A percentile compares a stretch with the other conserved stretches of the same genome.
These are phyloP conservation scores for Scedosporium boydii DNA, from an alignment of 2,329 filamentous ascomycete genomes.

Conservation along the genomic window DNA sequence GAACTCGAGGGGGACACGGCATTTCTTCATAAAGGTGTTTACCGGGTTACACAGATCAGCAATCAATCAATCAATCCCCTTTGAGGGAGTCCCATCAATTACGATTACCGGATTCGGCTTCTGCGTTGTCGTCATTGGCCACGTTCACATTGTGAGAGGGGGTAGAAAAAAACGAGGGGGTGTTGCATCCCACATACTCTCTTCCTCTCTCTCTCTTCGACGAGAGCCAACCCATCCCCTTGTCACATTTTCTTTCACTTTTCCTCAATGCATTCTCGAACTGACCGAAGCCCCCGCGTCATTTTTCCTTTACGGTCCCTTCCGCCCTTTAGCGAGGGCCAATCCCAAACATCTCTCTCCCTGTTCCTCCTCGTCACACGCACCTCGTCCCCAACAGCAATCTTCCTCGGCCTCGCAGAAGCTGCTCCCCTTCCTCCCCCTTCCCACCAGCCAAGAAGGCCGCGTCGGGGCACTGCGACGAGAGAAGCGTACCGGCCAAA, in stretches of 20 bases:
- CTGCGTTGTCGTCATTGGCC: neutral
- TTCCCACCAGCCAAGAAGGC: neutral
- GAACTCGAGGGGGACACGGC: neutral
- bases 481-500: constrained; percentile 68
- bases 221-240: neutral
- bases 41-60: neutral
- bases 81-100: neutral
- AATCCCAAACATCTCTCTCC: constrained; percentile 45
- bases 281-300: neutral
- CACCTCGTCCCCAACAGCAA: constrained; percentile 49
- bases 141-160: neutral
- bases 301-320: neutral
- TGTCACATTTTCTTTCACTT: neutral
- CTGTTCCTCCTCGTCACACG: constrained; percentile 36
- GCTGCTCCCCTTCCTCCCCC: constrained; percentile 12
- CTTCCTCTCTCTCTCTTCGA: neutral
- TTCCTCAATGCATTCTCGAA: neutral
- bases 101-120: neutral
- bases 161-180: neutral
- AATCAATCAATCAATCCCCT: neutral
- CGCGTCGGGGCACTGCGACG: neutral
- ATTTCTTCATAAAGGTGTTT: neutral
- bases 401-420: constrained; percentile 12
- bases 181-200: neutral
- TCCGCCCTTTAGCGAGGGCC: constrained; percentile 21